Evolutionary conservation across 208 protist species (phyloP).

Genomic region (Polymyxa betae): DNA sequence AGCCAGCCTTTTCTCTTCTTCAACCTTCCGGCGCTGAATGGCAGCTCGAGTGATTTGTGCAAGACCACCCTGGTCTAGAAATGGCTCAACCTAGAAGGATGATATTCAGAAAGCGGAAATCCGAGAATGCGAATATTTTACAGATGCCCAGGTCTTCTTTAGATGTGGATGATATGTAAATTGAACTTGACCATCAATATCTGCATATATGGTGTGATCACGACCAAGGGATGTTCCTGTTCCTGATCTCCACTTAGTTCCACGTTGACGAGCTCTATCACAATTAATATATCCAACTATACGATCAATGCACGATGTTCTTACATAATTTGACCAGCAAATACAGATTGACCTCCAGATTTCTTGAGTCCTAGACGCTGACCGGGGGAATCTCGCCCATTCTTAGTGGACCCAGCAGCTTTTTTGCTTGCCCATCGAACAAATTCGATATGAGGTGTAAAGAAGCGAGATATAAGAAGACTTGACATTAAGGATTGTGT

Average conservation of each 20-base stretch:
- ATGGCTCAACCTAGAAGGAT: slow-evolving; percentile 32
- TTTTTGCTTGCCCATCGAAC: slow-evolving; percentile 61
- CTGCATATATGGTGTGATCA: slow-evolving; percentile 64
- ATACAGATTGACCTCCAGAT: slow-evolving; percentile 10
- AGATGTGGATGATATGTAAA: slow-evolving; percentile 32
- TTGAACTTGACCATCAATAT: not conserved
- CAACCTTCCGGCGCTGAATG: not conserved
- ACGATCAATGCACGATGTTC: not conserved
- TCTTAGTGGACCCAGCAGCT: slow-evolving; percentile 61
- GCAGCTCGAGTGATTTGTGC: not conserved
- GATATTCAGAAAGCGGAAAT: not conserved
- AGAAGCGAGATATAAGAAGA: not conserved
- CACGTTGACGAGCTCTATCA: slow-evolving; percentile 56
- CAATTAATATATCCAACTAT: not conserved
- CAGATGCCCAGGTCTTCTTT: slow-evolving; percentile 49
- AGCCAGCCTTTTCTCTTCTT: not conserved
- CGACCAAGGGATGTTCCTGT: slow-evolving; percentile 55
- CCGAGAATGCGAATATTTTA: not conserved
- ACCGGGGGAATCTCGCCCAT: slow-evolving; percentile 59
- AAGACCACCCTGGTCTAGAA: not conserved
- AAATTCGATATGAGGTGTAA: not conserved
- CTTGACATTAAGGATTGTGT: not conserved
- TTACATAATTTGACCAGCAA: slow-evolving; percentile 45
- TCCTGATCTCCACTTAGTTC: slow-evolving; percentile 42
- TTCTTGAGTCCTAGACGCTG: slow-evolving; percentile 64